phyloP scores from a whole-genome alignment of 2,329 filamentous ascomycete species.

The Fusarium succisae region DNA sequence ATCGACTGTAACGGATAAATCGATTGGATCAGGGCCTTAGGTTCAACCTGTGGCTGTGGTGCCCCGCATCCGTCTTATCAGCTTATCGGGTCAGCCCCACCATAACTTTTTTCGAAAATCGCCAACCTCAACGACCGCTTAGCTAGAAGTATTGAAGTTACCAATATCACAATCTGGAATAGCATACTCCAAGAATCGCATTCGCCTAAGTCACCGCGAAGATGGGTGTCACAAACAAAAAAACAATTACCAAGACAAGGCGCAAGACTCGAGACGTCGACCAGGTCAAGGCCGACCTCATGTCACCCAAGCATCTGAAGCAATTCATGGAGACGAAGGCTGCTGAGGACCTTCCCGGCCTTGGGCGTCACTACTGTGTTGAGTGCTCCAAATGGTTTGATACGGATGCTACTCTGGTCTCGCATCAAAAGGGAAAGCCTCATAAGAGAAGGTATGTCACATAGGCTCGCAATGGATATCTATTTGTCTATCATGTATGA shows the following conservation, averaged over 20 bases:
- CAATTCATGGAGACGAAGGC: slow-evolving; percentile 83
- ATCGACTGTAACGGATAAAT: no score
- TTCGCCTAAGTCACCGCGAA: neutral
- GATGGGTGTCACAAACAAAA: slow-evolving; percentile 76
- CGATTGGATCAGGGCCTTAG: no score
- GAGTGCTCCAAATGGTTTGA: slow-evolving; percentile 99
- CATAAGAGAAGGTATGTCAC: slow-evolving; percentile 81
- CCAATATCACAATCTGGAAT: neutral
- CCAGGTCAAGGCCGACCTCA: slow-evolving; percentile 86
- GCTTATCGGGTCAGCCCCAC: slow-evolving; percentile 14
- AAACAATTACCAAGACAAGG: slow-evolving; percentile 78
- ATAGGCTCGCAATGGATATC: slow-evolving; percentile 5
- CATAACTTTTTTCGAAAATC: slow-evolving; percentile 39
- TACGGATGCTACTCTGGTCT: slow-evolving; percentile 76
- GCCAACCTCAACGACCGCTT: slow-evolving; percentile 28
- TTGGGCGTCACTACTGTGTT: slow-evolving; percentile 87
- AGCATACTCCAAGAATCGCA: neutral
- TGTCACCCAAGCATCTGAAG: slow-evolving; percentile 79
- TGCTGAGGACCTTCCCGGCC: slow-evolving; percentile 84
- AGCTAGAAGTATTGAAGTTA: slow-evolving; percentile 2
- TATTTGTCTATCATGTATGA: neutral
- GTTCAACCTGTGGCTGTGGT: neutral
- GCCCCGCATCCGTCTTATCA: slow-evolving; percentile 15
- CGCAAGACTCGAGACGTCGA: slow-evolving; percentile 87
- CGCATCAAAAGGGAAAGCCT: slow-evolving; percentile 86